These are phyloP conservation scores for Margaritispora aquatica DNA, from an alignment of 495 filamentous ascomycete species.

Conservation along the genomic window DNA sequence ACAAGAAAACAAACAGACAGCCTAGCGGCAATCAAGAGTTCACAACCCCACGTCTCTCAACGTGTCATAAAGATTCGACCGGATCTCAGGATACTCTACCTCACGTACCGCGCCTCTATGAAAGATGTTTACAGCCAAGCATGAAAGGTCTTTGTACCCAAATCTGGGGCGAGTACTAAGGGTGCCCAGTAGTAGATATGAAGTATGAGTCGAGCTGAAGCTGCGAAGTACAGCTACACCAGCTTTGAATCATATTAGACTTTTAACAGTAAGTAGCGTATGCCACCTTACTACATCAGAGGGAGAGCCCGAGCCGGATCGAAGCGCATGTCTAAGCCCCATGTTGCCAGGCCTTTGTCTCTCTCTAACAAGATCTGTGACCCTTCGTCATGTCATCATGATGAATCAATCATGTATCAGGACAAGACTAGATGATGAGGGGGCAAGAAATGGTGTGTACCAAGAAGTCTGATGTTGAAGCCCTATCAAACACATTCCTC, in stretches of 20 bases:
- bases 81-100: too few relatives aligned
- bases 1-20: neutral
- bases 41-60: too few relatives aligned
- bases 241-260: conserved; percentile 9
- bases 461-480: too few relatives aligned
- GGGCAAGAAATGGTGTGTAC: neutral
- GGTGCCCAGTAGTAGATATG: too few relatives aligned
- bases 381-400: neutral
- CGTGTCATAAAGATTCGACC: too few relatives aligned
- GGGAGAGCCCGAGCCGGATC: neutral
- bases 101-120: too few relatives aligned
- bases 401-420: neutral
- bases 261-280: too few relatives aligned
- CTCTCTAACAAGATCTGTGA: neutral
- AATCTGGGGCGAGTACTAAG: too few relatives aligned
- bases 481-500: neutral
- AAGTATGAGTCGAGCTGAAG: conserved; percentile 17
- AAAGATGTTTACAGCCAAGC: too few relatives aligned
- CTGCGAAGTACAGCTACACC: conserved; percentile 5
- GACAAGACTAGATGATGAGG: neutral
- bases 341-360: neutral
- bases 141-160: too few relatives aligned
- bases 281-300: neutral
- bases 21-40: too few relatives aligned
- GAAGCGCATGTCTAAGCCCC: neutral